These are phyloP conservation scores for Neurospora sp. DNA, from an alignment of 495 filamentous ascomycete genomes.

Conservation along the genomic window DNA sequence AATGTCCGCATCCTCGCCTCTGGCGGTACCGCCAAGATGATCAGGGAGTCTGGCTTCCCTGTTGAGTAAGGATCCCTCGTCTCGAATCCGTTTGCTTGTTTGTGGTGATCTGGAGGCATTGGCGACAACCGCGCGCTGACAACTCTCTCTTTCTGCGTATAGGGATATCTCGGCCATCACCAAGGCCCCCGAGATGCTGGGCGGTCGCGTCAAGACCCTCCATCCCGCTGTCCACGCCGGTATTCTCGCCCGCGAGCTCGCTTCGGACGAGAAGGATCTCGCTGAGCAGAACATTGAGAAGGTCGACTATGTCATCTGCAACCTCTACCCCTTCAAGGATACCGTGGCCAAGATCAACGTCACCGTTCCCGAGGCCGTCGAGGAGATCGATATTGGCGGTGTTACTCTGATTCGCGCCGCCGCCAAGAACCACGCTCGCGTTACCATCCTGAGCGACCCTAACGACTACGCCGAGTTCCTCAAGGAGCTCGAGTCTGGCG, in stretches of 20 bases:
- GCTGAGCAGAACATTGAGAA: constrained; percentile 95
- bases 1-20: constrained; percentile 89
- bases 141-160: constrained; percentile 2
- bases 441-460: constrained; percentile 91
- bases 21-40: constrained; percentile 88
- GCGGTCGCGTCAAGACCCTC: constrained; percentile 92
- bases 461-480: constrained; percentile 90
- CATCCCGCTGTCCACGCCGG: constrained; percentile 89
- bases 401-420: constrained; percentile 93
- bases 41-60: constrained; percentile 85
- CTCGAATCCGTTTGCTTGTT: neutral
- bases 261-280: constrained; percentile 90
- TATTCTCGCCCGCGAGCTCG: constrained; percentile 87
- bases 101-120: neutral
- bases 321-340: constrained; percentile 97
- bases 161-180: constrained; percentile 97
- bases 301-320: constrained; percentile 97
- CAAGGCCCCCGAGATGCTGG: constrained; percentile 96
- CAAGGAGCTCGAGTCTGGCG: constrained; percentile 75
- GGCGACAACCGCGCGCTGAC: constrained; percentile 1
- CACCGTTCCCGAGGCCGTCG: constrained; percentile 88
- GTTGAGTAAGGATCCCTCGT: constrained; percentile 59
- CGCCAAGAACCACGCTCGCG: constrained; percentile 92
- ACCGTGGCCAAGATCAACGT: constrained; percentile 95
- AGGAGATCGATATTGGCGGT: constrained; percentile 97